phyloP scores from a whole-genome alignment of 768 basidiomycete genomes.

The Lyophyllum shimeji region DNA sequence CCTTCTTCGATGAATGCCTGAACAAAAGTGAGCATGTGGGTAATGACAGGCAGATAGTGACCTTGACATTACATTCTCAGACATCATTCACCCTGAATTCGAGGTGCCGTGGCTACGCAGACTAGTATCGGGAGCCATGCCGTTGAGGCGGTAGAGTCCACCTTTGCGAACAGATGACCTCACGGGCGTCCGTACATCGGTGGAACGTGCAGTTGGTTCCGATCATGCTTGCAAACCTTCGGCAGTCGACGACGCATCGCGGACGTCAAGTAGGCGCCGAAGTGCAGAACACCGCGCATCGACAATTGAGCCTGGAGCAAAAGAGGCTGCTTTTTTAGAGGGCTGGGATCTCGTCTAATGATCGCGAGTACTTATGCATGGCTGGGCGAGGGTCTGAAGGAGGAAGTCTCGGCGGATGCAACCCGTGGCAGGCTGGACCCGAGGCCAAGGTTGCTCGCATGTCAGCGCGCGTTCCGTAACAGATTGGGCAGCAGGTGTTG shows the following conservation, averaged over 20 bases:
- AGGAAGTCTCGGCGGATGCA: no score
- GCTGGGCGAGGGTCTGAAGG: no score
- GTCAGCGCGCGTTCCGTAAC: no score
- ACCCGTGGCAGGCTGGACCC: no score
- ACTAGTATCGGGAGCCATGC: no score
- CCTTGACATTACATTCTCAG: not conserved
- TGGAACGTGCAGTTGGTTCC: not conserved
- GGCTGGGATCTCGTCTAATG: no score
- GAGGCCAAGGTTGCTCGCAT: no score
- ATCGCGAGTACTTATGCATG: no score
- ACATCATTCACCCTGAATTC: not conserved
- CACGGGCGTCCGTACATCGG: slow-evolving; percentile 4
- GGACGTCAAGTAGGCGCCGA: not conserved
- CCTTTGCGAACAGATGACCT: slow-evolving; percentile 1
- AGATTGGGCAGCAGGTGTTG: no score
- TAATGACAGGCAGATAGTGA: no score
- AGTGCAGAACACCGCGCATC: not conserved
- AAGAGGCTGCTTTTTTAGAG: no score
- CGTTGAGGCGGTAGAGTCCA: no score
- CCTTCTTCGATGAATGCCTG: slow-evolving; percentile 4
- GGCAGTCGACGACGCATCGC: slow-evolving; percentile 1
- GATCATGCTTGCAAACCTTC: slow-evolving; percentile 2
- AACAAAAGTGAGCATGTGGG: not conserved
- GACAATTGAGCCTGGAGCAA: slow-evolving; percentile 2
- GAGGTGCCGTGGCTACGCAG: not conserved